These are phyloP conservation scores for Alliaria petiolata DNA, from an alignment of 345 rosid species.

Conservation along the genomic window DNA sequence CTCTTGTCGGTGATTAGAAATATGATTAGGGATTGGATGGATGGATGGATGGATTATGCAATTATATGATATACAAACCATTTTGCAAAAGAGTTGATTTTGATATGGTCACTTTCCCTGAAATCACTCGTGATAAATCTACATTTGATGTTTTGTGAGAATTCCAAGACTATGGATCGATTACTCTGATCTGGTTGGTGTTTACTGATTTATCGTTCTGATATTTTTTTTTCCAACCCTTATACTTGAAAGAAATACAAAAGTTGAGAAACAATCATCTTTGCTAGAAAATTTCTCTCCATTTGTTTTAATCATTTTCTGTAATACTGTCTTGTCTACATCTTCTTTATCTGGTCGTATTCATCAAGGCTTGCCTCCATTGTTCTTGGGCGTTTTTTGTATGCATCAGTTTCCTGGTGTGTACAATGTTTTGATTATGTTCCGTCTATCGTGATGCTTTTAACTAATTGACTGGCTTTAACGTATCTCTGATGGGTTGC, in stretches of 20 bases:
- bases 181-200: neutral
- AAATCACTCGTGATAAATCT: neutral
- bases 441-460: neutral
- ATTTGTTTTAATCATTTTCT: neutral
- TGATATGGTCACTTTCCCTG: neutral
- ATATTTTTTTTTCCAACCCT: neutral
- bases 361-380: neutral
- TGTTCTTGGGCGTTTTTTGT: neutral
- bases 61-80: neutral
- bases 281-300: neutral
- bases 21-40: neutral
- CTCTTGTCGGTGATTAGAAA: constrained; percentile 8
- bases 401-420: neutral
- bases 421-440: neutral
- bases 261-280: neutral
- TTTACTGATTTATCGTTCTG: neutral
- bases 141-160: neutral
- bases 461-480: neutral
- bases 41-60: neutral
- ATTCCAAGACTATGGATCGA: neutral
- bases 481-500: neutral
- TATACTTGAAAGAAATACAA: neutral
- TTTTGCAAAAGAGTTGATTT: neutral
- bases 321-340: neutral
- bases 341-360: neutral